Percentiles rank a stretch among this genome's conserved stretches.
Conservation (phyloP, 2,329 filamentous ascomycete species). For the Talaromyces amestolkiae region DNA sequence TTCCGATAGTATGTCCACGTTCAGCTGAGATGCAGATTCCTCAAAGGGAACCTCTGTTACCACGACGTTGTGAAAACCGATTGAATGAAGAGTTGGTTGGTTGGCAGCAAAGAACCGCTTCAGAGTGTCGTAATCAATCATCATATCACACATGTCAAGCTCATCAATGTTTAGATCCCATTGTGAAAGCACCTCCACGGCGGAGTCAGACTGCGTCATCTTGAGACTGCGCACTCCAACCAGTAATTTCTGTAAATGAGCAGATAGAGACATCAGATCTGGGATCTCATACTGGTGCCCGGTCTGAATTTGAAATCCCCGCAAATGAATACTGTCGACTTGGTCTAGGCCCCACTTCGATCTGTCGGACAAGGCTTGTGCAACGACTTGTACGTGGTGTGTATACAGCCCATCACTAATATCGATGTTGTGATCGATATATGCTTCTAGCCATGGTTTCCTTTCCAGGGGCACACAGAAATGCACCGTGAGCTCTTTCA, state of each 20-base stretch:
- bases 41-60: slow-evolving; percentile 5
- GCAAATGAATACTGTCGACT: background rate
- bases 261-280: background rate
- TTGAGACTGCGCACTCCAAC: background rate
- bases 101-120: background rate
- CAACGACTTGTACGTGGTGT: background rate
- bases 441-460: background rate
- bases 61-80: slow-evolving; percentile 5
- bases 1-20: background rate
- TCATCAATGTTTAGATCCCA: background rate
- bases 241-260: background rate
- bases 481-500: background rate
- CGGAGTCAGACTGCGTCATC: background rate
- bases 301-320: background rate
- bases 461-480: background rate
- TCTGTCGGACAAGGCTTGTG: background rate
- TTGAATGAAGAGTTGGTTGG: background rate
- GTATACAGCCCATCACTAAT: background rate
- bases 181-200: background rate
- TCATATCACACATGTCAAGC: background rate
- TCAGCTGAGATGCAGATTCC: slow-evolving; percentile 4
- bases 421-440: background rate
- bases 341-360: background rate
- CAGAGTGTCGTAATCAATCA: background rate
- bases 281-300: background rate